Percentiles rank a stretch among this genome's conserved stretches.
Conservation (phyloP, 306 rosid genomes). For the Cucumis sativus region Cucumber_9930_V3 NC_026655.2:24883001-24883500, state of each 20-base stretch:
- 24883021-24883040: not conserved
- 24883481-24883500: conserved; percentile 35
- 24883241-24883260: not conserved
- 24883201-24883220: not conserved
- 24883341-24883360: not conserved
- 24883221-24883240: not conserved
- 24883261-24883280: not conserved
- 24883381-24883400: not conserved
- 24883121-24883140: not conserved
- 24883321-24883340: no score
- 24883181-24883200: not conserved
- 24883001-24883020: not conserved
- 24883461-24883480: conserved; percentile 44
- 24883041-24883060: not conserved
- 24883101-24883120: not conserved
- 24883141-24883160: not conserved
- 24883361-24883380: not conserved
- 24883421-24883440: conserved; percentile 43
- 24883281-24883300: not conserved
- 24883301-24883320: not conserved
- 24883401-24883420: conserved; percentile 89
- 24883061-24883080: not conserved
- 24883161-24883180: not conserved
- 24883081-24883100: not conserved
- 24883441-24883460: conserved; percentile 41